Conservation (phyloP, 2,329 filamentous ascomycete genomes). For the Curvularia sp. region DNA sequence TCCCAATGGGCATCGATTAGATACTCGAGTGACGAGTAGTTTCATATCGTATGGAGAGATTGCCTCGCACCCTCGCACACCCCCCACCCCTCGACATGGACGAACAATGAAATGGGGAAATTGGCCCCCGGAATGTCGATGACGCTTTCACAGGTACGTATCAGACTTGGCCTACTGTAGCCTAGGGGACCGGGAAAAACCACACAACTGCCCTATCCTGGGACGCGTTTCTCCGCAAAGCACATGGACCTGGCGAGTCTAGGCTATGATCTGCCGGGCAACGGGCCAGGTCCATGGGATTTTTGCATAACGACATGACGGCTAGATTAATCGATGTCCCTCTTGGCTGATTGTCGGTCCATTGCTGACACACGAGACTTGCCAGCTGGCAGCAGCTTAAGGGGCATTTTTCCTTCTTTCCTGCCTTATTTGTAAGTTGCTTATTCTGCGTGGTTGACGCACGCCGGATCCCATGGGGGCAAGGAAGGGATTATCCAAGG, state of each 20-base stretch:
- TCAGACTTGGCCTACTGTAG: conserved; percentile 2
- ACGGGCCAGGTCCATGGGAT: conserved; percentile 19
- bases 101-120: background rate
- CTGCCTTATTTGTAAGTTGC: conserved; percentile 9
- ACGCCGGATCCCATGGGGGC: background rate
- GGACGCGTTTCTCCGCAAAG: conserved; percentile 17
- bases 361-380: conserved; percentile 5
- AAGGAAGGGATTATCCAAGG: background rate
- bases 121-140: background rate
- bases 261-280: conserved; percentile 17
- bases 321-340: conserved; percentile 16
- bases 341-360: conserved; percentile 1
- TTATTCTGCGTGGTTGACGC: conserved; percentile 22
- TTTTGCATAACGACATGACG: conserved; percentile 23
- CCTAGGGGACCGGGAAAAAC: conserved; percentile 18
- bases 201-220: background rate
- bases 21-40: background rate
- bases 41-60: conserved; percentile 18
- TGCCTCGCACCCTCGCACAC: background rate
- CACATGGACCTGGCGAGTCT: conserved; percentile 4
- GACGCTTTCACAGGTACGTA: background rate
- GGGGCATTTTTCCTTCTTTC: background rate
- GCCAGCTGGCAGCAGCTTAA: conserved; percentile 22
- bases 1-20: conserved; percentile 10
- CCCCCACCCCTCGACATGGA: background rate